Base-by-base conservation (phyloP, 208 protist genomes). In the Angomonas ambiguus region DNA sequence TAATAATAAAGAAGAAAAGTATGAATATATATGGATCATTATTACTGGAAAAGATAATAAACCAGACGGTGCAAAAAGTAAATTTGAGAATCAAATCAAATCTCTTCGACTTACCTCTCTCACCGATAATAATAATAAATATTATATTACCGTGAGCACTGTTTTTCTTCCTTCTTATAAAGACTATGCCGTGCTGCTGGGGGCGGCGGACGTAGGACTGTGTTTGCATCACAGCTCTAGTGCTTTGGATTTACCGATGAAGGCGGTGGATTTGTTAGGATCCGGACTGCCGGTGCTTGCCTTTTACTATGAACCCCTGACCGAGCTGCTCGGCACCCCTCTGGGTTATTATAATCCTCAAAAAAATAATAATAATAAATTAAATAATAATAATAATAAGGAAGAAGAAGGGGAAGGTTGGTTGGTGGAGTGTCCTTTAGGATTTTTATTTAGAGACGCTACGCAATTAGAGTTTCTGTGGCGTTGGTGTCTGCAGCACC, bases 241-340 rank as follows among this genome's bases (percentile, higher is more conserved):
- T 59, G 96, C 94, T 2, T 34, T 98, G 22, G 98, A 99, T 73
- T 71, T 99, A 22, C 98, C 98, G 3, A 99, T 99, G 97, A 99
- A 99, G 65, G 94, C 94, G 5, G 91, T 98, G 1, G 97, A 99
- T 64, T 98, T 98, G 96, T 82, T 98, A 30, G 97, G 97, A 0
- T 87, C 79, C 55, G 85, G 86, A 11, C 35, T 99, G 8, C 98
- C 98, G 5, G 93, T 97, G 13, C 79, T 91, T 1, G 97, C 96
- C 1, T 61, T 95, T 8, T 60, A 83, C 18, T 99, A 96, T 69
- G 65, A 77, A 1, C 77, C 83, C 0, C 74, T 99, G 16, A 22
- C 55, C n/a, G 96, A 98, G 65, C 73, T 99, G n/a, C 18, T 62
- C n/a, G 28, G 16, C 33, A 60, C 25, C 22, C 13, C 25, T 34